Base-by-base conservation (phyloP, 805 yeast genomes). In the Candida taoyuanica region DNA sequence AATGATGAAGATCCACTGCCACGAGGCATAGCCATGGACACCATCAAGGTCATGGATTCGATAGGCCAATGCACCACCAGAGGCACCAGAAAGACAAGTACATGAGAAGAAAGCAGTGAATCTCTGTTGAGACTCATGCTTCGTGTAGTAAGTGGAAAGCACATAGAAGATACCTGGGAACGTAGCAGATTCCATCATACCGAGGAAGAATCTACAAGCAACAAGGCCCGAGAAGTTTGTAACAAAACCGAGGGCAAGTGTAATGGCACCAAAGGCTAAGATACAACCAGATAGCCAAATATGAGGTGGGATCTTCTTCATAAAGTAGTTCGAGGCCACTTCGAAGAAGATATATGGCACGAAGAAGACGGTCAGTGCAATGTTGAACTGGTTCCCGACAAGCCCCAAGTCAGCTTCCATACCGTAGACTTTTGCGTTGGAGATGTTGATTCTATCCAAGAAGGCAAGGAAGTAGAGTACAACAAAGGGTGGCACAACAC, bases 371-470 rank as follows among this genome's bases (percentile, higher is more conserved):
- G 76, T 65, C 15, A 70, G 67, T 17, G 70, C 68, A 24, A 60
- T 64, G 20, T 69, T 65, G 50, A 62, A 72, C 46, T 73, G 71
- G 31, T 54, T 55, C 2, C 67, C 65, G 2, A 59, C 57, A 29
- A 85, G 64, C 15, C 67, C 51, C 25, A 85, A 59, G 40, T 78
- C 83, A 1, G 52, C 59, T 16, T 68, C 68, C 66, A 85, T 65
- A 11, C 87, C 87, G 53, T 83, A 84, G 39, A 81, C 73, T 43
- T 77, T 77, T 7, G 95, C 94, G 59, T 85, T 85, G 21, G 89
- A 77, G 44, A 85, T 82, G 58, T 85, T 85, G 42, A 85, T 89
- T 58, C 94, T 70, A 58, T 85, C 94, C 53, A 85, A 63, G 54
- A 85, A 85, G 1, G 91, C 81, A 44, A 85, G 69, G 58, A 85